phyloP scores from a whole-genome alignment of 371 early-diverging fungal species.

The Dinochytrium kinnereticum region DNA sequence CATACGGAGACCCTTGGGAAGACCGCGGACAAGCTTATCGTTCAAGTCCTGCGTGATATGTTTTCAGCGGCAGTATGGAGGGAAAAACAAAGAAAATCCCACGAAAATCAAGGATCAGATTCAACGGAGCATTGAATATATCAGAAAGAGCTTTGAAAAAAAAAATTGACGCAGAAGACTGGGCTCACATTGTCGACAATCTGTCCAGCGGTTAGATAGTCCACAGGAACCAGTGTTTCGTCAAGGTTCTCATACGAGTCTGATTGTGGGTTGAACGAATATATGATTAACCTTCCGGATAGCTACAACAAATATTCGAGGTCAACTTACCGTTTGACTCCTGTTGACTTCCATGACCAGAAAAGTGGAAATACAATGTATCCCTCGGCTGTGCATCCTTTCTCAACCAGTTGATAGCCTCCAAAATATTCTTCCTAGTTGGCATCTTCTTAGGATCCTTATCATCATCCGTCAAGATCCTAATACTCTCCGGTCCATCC shows the following conservation, averaged over 20 bases:
- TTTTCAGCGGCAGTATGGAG: too few relatives aligned
- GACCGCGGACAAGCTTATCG: constrained; percentile 74
- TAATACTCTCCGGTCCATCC: constrained; percentile 63
- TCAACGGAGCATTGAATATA: too few relatives aligned
- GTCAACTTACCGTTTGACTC: constrained; percentile 52
- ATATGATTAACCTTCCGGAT: too few relatives aligned
- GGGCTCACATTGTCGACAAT: constrained; percentile 84
- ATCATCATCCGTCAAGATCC: constrained; percentile 91
- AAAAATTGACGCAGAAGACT: background rate
- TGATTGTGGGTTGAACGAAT: too few relatives aligned
- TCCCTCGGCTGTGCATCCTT: constrained; percentile 82
- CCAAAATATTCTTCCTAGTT: constrained; percentile 81
- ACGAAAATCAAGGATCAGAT: too few relatives aligned
- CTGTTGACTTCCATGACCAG: constrained; percentile 85
- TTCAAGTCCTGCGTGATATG: constrained; percentile 64
- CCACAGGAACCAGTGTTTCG: constrained; percentile 86
- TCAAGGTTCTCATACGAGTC: constrained; percentile 71
- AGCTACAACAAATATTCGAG: background rate
- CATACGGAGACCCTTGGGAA: constrained; percentile 84
- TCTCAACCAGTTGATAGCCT: constrained; percentile 72
- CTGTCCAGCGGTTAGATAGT: constrained; percentile 75
- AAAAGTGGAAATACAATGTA: constrained; percentile 83
- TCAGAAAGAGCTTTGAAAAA: background rate
- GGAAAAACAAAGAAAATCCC: too few relatives aligned
- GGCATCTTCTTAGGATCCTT: constrained; percentile 67